phyloP scores from a whole-genome alignment of 495 filamentous ascomycete genomes.

The Penicillium parvum region DNA sequence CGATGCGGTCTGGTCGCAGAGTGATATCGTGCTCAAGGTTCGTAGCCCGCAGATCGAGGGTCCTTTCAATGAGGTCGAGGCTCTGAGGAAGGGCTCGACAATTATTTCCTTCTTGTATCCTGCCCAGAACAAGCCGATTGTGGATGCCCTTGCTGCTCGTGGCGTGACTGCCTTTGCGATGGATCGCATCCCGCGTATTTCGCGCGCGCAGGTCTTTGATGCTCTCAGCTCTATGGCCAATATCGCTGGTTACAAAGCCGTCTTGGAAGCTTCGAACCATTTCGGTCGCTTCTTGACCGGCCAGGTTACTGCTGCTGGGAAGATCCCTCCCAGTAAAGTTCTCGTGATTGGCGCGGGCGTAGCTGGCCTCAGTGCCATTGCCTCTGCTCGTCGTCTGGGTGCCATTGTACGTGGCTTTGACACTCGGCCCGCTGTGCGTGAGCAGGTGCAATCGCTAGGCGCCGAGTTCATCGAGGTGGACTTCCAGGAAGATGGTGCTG shows the following conservation, averaged over 20 bases:
- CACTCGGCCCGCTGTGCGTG: constrained; percentile 69
- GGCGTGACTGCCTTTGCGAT: constrained; percentile 72
- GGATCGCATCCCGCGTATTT: constrained; percentile 81
- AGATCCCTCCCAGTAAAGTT: constrained; percentile 79
- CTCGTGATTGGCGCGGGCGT: constrained; percentile 81
- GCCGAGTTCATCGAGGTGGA: constrained; percentile 83
- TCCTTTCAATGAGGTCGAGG: constrained; percentile 53
- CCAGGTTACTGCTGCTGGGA: constrained; percentile 76
- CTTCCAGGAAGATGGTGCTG: constrained; percentile 77
- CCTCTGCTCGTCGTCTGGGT: constrained; percentile 72
- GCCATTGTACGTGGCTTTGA: constrained; percentile 82
- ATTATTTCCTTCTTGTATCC: constrained; percentile 74
- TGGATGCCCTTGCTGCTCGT: constrained; percentile 60
- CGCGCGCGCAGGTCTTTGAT: constrained; percentile 76
- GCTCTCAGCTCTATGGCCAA: constrained; percentile 77
- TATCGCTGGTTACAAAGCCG: constrained; percentile 81
- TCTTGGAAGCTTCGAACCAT: constrained; percentile 75
- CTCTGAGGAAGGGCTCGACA: constrained; percentile 57
- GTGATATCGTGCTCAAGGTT: constrained; percentile 76
- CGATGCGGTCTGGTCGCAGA: constrained; percentile 57
- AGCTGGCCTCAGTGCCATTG: constrained; percentile 76
- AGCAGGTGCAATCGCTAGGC: constrained; percentile 79
- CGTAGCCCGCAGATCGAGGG: constrained; percentile 57
- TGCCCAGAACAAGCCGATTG: constrained; percentile 62
- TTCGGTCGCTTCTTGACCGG: constrained; percentile 80